phyloP scores from a whole-genome alignment of 805 yeast genomes.

The Spathaspora girioi region DNA sequence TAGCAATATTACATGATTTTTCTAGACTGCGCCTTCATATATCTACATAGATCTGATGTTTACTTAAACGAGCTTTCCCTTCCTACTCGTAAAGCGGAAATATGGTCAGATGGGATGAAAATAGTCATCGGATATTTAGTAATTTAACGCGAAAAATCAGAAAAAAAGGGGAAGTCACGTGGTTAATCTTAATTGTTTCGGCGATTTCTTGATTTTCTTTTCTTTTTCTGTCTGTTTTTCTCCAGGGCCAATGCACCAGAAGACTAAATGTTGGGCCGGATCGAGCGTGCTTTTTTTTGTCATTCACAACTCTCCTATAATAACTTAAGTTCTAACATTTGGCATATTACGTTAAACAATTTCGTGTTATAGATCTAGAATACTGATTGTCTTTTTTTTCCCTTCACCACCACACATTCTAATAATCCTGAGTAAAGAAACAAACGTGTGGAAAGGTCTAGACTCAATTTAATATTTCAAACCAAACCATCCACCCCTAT shows the following conservation, averaged over 20 bases:
- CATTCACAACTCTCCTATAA: neutral
- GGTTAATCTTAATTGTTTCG: neutral
- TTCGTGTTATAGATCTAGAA: neutral
- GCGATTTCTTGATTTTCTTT: neutral
- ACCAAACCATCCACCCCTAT: neutral
- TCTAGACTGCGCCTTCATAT: no score
- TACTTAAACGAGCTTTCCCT: no score
- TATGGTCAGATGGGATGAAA: no score
- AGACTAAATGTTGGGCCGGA: neutral
- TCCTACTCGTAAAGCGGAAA: no score
- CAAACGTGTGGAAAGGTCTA: neutral
- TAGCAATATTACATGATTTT: no score
- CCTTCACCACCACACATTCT: neutral
- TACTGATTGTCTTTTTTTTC: neutral
- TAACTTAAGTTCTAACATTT: neutral
- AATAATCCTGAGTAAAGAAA: neutral
- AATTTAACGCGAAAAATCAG: neutral
- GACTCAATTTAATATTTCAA: neutral
- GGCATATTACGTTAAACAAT: no score
- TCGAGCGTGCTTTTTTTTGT: neutral
- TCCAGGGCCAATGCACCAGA: neutral
- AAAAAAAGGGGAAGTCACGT: neutral
- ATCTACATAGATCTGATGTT: no score
- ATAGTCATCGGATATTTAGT: neutral
- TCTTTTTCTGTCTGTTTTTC: neutral